Evolutionary conservation across 768 basidiomycete species (phyloP), one percentile per base, ranked within the genome.

Genomic region (Crepidotus variabilis): DNA sequence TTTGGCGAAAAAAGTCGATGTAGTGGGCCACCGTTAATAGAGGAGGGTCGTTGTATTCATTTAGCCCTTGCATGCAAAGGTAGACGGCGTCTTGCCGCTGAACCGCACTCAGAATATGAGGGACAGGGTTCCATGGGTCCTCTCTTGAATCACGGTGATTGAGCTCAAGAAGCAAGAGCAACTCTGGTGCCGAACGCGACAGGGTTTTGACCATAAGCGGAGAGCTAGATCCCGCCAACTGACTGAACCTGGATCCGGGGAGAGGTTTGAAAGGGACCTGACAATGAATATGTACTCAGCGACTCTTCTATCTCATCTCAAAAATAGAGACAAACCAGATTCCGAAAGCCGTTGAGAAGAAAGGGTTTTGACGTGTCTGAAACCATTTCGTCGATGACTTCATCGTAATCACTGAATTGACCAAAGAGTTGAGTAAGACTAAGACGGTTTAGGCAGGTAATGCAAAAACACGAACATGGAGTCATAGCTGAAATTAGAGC

Each of bases 71-170:
- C 63, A 82, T 67, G 61, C 75, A 78, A 6, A 81, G 61, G 50
- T 75, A 78, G 2, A 75, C 70, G 22, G 67, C 61, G 13, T 74
- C 71, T n/a, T 66, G 74, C 24, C 76, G 72, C 56, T 79, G 73
- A 0, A 80, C 73, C 1, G 73, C 73, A 55, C 72, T 69, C 13
- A 79, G 62, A 8, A 83, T 67, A 46, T 77, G 78, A 3, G 80
- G 81, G 8, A 73, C 67, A 5, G 80, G 75, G 59, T 83, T 83
- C 82, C 82, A 82, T 0, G 81, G 81, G 61, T 83, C 82, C 47
- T 67, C 61, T 11, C 82, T 75, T 6, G 70, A 62, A 36, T 77
- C 75, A 18, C 70, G 67, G 14, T 73, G 68, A 56, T 82, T 82
- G 53, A 82, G 72, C 13, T 75, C 69, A 16, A 75, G 67, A 10